A percentile compares a stretch with the other conserved stretches of the same genome.
These are phyloP conservation scores for Pseudotulostoma volvatum DNA, from an alignment of 495 filamentous ascomycete species.

Conservation along the genomic window DNA sequence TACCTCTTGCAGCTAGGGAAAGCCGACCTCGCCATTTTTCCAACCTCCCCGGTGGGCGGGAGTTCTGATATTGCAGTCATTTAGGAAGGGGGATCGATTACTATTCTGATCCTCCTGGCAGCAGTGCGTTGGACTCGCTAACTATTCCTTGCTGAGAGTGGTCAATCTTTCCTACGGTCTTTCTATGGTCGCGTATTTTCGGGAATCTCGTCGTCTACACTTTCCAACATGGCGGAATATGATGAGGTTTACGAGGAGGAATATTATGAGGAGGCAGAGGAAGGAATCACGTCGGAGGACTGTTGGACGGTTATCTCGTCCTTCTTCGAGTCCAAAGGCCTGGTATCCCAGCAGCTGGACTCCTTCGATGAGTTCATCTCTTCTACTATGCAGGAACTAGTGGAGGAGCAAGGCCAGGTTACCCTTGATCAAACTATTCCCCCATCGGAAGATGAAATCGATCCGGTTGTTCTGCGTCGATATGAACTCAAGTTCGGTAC, in stretches of 20 bases:
- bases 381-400: slow-evolving; percentile 80
- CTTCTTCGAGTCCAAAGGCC: slow-evolving; percentile 87
- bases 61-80: too few relatives aligned
- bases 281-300: slow-evolving; percentile 65
- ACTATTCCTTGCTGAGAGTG: too few relatives aligned
- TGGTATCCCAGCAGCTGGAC: slow-evolving; percentile 94
- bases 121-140: too few relatives aligned
- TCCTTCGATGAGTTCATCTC: slow-evolving; percentile 95
- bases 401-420: slow-evolving; percentile 74
- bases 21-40: too few relatives aligned
- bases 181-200: not conserved
- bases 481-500: slow-evolving; percentile 88
- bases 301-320: slow-evolving; percentile 94
- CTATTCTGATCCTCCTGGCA: too few relatives aligned
- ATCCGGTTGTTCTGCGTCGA: slow-evolving; percentile 64
- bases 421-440: slow-evolving; percentile 79
- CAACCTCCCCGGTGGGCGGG: too few relatives aligned
- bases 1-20: too few relatives aligned
- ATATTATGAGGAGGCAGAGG: slow-evolving; percentile 49
- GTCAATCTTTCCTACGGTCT: too few relatives aligned
- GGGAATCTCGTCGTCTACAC: not conserved
- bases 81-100: too few relatives aligned
- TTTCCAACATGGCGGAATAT: slow-evolving; percentile 39
- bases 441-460: slow-evolving; percentile 44
- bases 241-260: slow-evolving; percentile 35